Conservation (phyloP, 768 basidiomycete genomes). For the Brasilioporus rufonigricans region DNA sequence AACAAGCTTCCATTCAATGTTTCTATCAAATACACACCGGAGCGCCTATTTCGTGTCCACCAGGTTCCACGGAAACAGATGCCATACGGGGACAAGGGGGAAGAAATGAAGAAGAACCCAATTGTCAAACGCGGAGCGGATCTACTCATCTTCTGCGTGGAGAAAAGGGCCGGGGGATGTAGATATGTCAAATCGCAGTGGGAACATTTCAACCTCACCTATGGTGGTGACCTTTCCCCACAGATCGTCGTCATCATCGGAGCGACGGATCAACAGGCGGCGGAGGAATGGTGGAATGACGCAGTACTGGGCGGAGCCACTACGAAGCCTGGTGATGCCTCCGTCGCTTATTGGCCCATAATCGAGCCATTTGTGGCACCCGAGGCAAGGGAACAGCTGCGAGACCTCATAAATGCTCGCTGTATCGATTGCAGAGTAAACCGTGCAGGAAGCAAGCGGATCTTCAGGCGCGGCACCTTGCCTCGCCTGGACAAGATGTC, state of each 20-base stretch:
- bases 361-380: not conserved
- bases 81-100: not conserved
- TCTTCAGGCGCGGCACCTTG: conserved; percentile 10
- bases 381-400: conserved; percentile 1
- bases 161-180: not conserved
- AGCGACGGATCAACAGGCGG: conserved; percentile 8
- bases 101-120: conserved; percentile 5
- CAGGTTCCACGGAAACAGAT: conserved; percentile 15
- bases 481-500: conserved; percentile 5
- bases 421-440: conserved; percentile 26
- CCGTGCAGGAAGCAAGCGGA: conserved; percentile 1
- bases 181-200: conserved; percentile 25
- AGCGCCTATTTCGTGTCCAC: conserved; percentile 20
- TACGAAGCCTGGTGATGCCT: conserved; percentile 1
- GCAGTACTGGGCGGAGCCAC: not conserved
- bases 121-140: conserved; percentile 24
- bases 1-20: conserved; percentile 23
- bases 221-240: conserved; percentile 27
- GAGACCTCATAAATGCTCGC: conserved; percentile 18
- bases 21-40: conserved; percentile 2
- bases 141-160: conserved; percentile 25
- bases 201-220: conserved; percentile 26
- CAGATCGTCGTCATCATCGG: conserved; percentile 25
- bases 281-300: conserved; percentile 23
- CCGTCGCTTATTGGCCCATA: conserved; percentile 19